Evolutionary conservation across 2,329 filamentous ascomycete genomes (phyloP).

Genomic region (Dactylellina drechsleri): DNA sequence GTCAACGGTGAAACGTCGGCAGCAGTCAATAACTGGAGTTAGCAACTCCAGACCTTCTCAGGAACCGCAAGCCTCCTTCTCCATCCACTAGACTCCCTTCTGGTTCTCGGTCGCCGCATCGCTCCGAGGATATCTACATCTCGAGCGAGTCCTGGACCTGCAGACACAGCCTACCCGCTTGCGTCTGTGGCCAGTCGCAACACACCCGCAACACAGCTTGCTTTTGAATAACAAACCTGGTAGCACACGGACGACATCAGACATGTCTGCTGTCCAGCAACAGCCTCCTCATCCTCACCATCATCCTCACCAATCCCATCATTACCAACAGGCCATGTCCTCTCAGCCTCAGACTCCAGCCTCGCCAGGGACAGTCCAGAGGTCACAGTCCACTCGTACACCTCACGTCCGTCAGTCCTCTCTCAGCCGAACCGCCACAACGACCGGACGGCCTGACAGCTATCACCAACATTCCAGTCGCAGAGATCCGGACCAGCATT

Average conservation of each 20-base stretch:
- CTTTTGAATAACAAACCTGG: not conserved
- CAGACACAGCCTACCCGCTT: not conserved
- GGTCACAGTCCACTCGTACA: constrained; percentile 51
- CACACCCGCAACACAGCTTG: constrained; percentile 41
- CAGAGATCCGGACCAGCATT: constrained; percentile 46
- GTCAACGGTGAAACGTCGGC: not conserved
- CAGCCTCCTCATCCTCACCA: constrained; percentile 44
- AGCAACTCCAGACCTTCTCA: constrained; percentile 4
- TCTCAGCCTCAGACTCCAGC: constrained; percentile 70
- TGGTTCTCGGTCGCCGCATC: constrained; percentile 5
- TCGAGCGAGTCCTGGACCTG: not conserved
- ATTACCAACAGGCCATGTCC: constrained; percentile 65
- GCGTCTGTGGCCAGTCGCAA: constrained; percentile 13
- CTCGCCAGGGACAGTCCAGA: constrained; percentile 37
- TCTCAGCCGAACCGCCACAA: constrained; percentile 42
- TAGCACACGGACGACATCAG: constrained; percentile 25
- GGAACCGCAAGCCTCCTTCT: not conserved
- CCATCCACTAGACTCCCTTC: not conserved
- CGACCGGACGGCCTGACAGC: constrained; percentile 35
- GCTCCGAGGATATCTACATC: not conserved
- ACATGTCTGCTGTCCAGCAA: constrained; percentile 50
- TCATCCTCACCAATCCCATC: constrained; percentile 52
- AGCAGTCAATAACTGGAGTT: not conserved
- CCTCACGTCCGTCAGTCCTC: constrained; percentile 50
- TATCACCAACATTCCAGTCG: constrained; percentile 47